Evolutionary conservation across 352 stramenopile genomes (phyloP).

Genomic region (Discostella stelligera): DNA sequence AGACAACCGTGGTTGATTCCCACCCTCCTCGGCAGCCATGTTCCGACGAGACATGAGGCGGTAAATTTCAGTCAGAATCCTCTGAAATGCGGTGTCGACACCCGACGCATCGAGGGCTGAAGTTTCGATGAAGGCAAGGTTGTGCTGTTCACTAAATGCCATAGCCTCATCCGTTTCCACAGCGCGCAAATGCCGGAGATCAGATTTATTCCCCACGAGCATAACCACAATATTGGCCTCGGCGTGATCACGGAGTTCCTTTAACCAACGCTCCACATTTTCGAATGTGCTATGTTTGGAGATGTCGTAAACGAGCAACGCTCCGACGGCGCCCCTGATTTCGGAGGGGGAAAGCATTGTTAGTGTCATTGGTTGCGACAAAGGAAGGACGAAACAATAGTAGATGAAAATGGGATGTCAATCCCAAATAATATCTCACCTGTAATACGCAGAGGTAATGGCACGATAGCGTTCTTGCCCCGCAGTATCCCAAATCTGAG

Average conservation of each 20-base stretch:
- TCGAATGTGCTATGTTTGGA: constrained; percentile 98
- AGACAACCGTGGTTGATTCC: constrained; percentile 64
- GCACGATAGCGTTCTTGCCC: constrained; percentile 86
- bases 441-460: constrained; percentile 81
- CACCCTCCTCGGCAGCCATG: constrained; percentile 67
- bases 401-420: background rate
- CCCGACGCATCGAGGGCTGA: constrained; percentile 96
- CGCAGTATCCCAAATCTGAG: constrained; percentile 84
- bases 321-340: constrained; percentile 89
- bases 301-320: constrained; percentile 99
- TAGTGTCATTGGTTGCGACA: constrained; percentile 8
- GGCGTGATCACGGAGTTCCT: constrained; percentile 97
- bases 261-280: constrained; percentile 99
- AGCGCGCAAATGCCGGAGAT: constrained; percentile 93
- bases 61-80: constrained; percentile 94
- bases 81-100: constrained; percentile 98
- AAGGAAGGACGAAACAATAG: background rate
- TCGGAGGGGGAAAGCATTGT: constrained; percentile 20
- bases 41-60: constrained; percentile 77
- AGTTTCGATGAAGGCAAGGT: constrained; percentile 99
- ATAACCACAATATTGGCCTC: constrained; percentile 97
- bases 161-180: constrained; percentile 98
- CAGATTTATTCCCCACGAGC: constrained; percentile 98
- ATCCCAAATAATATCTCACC: constrained; percentile 15
- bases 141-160: constrained; percentile 99